Evolutionary conservation across 805 yeast genomes (phyloP).

Genomic region (Ogataea pilisensis): DNA sequence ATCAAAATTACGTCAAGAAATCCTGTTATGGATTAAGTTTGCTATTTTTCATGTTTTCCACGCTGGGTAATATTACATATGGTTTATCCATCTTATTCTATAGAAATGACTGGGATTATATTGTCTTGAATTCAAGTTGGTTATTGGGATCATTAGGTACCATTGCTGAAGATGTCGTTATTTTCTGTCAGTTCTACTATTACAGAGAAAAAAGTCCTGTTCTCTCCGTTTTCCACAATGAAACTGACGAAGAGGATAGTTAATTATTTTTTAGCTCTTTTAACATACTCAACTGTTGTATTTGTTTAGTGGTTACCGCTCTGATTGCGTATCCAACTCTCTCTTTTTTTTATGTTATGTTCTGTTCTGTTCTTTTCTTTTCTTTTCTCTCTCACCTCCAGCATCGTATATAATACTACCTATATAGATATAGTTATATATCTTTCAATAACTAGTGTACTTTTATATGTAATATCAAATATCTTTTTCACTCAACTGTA

Average conservation of each 20-base stretch:
- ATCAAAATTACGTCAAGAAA: slow-evolving; percentile 70
- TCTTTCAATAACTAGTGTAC: no score
- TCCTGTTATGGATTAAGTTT: slow-evolving; percentile 86
- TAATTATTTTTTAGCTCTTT: no score
- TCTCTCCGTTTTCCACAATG: slow-evolving; percentile 6
- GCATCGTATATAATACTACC: no score
- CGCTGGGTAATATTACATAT: slow-evolving; percentile 71
- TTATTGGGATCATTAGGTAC: slow-evolving; percentile 76
- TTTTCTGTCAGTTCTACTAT: slow-evolving; percentile 62
- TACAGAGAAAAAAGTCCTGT: slow-evolving; percentile 39
- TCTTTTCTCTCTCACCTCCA: no score
- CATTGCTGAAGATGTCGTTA: slow-evolving; percentile 61
- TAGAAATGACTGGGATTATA: slow-evolving; percentile 56
- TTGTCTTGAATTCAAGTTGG: slow-evolving; percentile 68
- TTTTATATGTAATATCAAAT: no score
- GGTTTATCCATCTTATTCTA: slow-evolving; percentile 68
- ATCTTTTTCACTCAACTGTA: no score
- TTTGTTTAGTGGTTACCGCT: no score
- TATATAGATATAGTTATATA: no score
- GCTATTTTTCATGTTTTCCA: slow-evolving; percentile 69
- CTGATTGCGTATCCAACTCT: no score
- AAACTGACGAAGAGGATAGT: slow-evolving; percentile 4
- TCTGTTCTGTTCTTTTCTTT: no score
- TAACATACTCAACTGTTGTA: no score
- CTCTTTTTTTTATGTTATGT: no score